Conservation (phyloP, 192 early-diverging fungal genomes). For the Powellomyces hirtus region DNA sequence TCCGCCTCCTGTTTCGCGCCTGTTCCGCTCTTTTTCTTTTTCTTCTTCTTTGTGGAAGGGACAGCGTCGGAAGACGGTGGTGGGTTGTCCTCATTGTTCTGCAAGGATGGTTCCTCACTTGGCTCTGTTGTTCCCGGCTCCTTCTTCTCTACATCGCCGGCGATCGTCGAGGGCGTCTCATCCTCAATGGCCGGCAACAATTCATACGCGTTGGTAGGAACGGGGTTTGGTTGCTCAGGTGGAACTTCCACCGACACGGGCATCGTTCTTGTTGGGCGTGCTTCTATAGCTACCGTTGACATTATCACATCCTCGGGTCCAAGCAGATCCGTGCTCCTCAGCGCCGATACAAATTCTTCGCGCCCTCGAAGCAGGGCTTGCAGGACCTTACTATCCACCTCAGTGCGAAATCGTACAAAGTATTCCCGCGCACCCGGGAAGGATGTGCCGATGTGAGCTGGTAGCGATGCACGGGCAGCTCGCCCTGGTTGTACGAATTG, state of each 20-base stretch:
- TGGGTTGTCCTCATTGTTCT: background rate
- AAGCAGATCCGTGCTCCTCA: background rate
- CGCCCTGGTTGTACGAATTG: background rate
- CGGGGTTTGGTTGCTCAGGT: background rate
- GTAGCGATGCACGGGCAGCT: background rate
- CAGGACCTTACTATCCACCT: background rate
- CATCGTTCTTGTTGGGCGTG: background rate
- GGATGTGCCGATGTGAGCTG: no score
- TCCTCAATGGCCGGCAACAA: no score
- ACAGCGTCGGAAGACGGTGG: background rate
- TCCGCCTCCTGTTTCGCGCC: background rate
- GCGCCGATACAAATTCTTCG: background rate
- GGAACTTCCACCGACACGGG: background rate
- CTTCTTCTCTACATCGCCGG: background rate
- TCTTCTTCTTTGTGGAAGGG: constrained; percentile 7
- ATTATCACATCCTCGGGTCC: background rate
- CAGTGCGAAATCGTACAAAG: background rate
- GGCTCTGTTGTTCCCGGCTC: background rate
- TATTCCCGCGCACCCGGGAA: background rate
- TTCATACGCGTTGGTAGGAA: background rate
- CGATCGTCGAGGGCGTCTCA: no score
- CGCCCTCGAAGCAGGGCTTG: background rate
- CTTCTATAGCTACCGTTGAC: background rate
- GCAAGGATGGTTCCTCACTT: background rate
- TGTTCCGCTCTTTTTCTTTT: background rate